phyloP scores from a whole-genome alignment of 2,329 filamentous ascomycete species.

The Cladosporium sp. region DNA sequence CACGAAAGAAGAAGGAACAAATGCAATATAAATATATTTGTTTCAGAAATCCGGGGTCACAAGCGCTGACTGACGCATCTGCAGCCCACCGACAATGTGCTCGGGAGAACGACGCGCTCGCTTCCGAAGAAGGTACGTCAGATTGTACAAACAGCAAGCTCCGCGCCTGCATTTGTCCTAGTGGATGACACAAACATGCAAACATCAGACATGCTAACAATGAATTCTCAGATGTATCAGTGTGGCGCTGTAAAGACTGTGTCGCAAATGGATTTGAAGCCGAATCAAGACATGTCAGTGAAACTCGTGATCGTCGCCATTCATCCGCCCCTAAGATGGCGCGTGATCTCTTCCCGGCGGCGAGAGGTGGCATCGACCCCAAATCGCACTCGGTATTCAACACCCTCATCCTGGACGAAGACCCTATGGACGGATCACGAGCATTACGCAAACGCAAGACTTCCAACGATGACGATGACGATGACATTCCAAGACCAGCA shows the following conservation, averaged over 20 bases:
- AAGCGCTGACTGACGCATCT: constrained; percentile 51
- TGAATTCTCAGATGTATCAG: constrained; percentile 51
- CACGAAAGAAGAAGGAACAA: constrained; percentile 27
- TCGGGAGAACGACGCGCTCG: constrained; percentile 66
- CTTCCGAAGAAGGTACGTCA: constrained; percentile 64
- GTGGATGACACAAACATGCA: constrained; percentile 19
- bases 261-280: constrained; percentile 55
- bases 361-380: constrained; percentile 64
- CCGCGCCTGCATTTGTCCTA: constrained; percentile 1
- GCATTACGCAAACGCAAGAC: constrained; percentile 80
- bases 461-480: constrained; percentile 61
- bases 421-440: constrained; percentile 74
- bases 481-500: constrained; percentile 36
- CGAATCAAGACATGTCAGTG: constrained; percentile 43
- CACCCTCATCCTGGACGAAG: constrained; percentile 69
- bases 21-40: constrained; percentile 27
- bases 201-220: constrained; percentile 29
- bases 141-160: constrained; percentile 18
- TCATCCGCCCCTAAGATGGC: constrained; percentile 67
- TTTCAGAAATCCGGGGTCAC: constrained; percentile 37
- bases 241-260: constrained; percentile 65
- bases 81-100: constrained; percentile 91
- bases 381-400: constrained; percentile 79
- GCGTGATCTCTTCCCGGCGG: constrained; percentile 68
- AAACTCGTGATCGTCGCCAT: constrained; percentile 48